Conservation (phyloP, 208 protist species). For the Vickermania ingenoplastis region DNA sequence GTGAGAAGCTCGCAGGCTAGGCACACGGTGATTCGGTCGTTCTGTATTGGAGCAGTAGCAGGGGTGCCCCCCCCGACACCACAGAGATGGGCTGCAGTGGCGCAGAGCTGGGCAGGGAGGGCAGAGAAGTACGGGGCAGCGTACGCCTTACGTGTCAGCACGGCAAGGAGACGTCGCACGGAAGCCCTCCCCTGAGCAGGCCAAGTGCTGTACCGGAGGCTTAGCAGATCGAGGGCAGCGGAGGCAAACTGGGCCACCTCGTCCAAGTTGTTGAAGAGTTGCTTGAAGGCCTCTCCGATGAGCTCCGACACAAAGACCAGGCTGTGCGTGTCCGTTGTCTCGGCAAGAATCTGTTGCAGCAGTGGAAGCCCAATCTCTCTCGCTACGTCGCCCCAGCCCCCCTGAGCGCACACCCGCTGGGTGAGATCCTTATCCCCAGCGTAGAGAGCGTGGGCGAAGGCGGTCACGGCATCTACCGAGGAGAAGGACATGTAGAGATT, state of each 20-base stretch:
- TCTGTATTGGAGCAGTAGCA: too few species aligned
- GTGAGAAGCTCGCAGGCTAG: neutral
- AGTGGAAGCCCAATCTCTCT: neutral
- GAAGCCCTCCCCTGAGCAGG: slow-evolving; percentile 15
- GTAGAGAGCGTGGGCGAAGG: slow-evolving; percentile 23
- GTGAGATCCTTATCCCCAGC: slow-evolving; percentile 16
- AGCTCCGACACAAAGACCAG: neutral
- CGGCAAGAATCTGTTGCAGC: neutral
- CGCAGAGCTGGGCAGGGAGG: neutral
- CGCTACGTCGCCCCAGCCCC: neutral
- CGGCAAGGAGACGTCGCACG: neutral
- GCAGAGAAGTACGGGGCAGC: neutral
- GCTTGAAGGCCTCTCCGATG: neutral
- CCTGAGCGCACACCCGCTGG: neutral
- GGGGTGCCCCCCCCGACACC: neutral
- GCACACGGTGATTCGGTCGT: neutral
- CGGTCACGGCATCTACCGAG: slow-evolving; percentile 22
- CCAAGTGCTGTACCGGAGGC: slow-evolving; percentile 7
- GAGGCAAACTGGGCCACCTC: slow-evolving; percentile 10
- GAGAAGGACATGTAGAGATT: neutral
- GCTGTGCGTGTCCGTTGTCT: neutral
- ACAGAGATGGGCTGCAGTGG: neutral
- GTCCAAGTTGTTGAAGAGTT: neutral
- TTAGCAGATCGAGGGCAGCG: slow-evolving; percentile 13
- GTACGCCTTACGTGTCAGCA: neutral